Conservation (phyloP, 805 yeast genomes). For the Saccharomycopsis sp. region DNA sequence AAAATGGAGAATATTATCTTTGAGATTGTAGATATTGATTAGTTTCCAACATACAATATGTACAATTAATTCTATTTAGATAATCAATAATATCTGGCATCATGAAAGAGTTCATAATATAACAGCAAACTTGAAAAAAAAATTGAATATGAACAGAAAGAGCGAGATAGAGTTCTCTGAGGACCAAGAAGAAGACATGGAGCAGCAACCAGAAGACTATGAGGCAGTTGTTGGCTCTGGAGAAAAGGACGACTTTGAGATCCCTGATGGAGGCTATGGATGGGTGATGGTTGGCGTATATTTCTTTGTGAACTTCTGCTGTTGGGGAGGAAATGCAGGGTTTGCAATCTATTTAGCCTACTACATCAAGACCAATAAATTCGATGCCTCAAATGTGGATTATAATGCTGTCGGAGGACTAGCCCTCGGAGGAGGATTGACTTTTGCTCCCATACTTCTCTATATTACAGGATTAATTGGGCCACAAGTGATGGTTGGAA, state of each 20-base stretch:
- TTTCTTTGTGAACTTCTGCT: conserved; percentile 35
- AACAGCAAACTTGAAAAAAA: not conserved
- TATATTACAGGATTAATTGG: conserved; percentile 41
- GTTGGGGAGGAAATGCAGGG: conserved; percentile 56
- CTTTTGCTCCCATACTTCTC: conserved; percentile 43
- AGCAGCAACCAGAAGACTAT: not conserved
- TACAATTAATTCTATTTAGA: too few relatives aligned
- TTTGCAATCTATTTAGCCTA: conserved; percentile 45
- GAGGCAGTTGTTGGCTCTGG: not conserved
- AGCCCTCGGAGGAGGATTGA: conserved; percentile 48
- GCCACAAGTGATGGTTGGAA: conserved; percentile 32
- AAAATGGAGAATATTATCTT: not conserved
- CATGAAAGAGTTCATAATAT: not conserved
- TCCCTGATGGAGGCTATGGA: conserved; percentile 44
- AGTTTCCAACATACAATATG: too few relatives aligned
- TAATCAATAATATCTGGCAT: too few relatives aligned
- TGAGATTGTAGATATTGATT: not conserved
- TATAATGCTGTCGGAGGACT: conserved; percentile 55
- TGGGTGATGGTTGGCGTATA: conserved; percentile 45
- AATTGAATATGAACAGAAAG: not conserved
- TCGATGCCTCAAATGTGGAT: conserved; percentile 44
- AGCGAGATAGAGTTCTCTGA: not conserved
- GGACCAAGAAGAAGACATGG: not conserved
- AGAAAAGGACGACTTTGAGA: conserved; percentile 9
- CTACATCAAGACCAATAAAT: conserved; percentile 39